phyloP scores from a whole-genome alignment of 108 stramenopile genomes.

The Schizochytrium sp. region DNA sequence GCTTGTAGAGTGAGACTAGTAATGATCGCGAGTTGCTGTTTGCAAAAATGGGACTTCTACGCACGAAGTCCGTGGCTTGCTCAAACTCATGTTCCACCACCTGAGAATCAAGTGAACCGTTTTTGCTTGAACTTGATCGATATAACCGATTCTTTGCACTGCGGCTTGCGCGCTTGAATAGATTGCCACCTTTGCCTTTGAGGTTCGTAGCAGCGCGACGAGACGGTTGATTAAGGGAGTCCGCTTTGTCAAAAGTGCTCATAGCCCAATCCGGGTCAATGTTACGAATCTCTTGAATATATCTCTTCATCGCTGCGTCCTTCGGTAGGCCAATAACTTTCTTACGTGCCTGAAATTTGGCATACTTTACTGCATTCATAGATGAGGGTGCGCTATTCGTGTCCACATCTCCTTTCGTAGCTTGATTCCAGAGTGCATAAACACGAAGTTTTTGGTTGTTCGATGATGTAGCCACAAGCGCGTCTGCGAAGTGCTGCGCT shows the following conservation, averaged over 20 bases:
- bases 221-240: background rate
- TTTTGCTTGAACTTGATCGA: background rate
- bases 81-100: constrained; percentile 24
- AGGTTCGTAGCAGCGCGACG: background rate
- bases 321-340: constrained; percentile 33
- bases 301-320: constrained; percentile 28
- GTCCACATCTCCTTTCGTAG: constrained; percentile 18
- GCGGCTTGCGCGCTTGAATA: constrained; percentile 30
- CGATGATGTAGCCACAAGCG: constrained; percentile 21
- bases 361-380: constrained; percentile 8
- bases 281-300: background rate
- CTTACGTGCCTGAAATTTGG: constrained; percentile 21
- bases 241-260: background rate
- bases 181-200: background rate
- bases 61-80: constrained; percentile 29
- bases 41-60: constrained; percentile 7
- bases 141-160: background rate
- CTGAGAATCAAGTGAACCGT: background rate
- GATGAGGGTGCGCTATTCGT: constrained; percentile 18
- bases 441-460: constrained; percentile 42
- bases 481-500: constrained; percentile 32
- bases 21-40: constrained; percentile 36
- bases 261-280: constrained; percentile 36
- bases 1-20: constrained; percentile 7
- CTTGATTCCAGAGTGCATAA: constrained; percentile 29